These are phyloP conservation scores for Thielaviopsis euricoi DNA, from an alignment of 2,329 filamentous ascomycete genomes.

Conservation along the genomic window DNA sequence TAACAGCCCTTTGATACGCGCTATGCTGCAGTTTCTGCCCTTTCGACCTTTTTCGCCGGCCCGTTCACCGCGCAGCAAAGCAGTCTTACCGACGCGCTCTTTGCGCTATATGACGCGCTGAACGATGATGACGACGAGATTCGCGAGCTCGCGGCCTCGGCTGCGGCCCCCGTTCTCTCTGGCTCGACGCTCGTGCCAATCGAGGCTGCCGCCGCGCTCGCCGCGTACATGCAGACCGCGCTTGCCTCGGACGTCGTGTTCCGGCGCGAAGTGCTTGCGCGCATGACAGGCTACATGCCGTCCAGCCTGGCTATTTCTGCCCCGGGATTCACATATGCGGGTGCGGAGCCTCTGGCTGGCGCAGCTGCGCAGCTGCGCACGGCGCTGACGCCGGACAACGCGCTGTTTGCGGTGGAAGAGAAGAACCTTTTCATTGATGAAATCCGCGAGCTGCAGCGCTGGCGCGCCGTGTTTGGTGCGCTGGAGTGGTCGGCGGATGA, in stretches of 20 bases:
- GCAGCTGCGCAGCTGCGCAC: constrained; percentile 28
- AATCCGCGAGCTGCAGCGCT: constrained; percentile 54
- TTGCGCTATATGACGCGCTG: constrained; percentile 58
- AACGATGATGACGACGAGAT: constrained; percentile 90
- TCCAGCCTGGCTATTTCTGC: background rate
- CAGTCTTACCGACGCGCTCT: constrained; percentile 36
- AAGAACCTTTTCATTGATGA: constrained; percentile 90
- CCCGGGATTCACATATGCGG: constrained; percentile 18
- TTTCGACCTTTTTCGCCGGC: constrained; percentile 31
- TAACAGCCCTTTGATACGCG: constrained; percentile 47
- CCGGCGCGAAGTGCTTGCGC: constrained; percentile 22
- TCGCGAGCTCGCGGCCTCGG: constrained; percentile 43
- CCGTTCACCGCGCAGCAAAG: constrained; percentile 11
- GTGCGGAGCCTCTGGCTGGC: constrained; percentile 26
- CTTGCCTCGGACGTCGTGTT: constrained; percentile 25
- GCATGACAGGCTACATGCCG: constrained; percentile 21
- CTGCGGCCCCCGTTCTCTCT: constrained; percentile 29
- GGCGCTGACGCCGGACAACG: constrained; percentile 39
- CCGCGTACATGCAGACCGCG: constrained; percentile 23
- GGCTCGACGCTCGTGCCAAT: constrained; percentile 28
- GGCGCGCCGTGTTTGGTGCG: constrained; percentile 36
- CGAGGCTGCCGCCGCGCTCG: constrained; percentile 29
- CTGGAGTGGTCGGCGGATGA: constrained; percentile 14
- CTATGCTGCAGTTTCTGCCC: constrained; percentile 38
- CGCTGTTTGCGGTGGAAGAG: constrained; percentile 75